Conservation (phyloP, 176 grass and related monocot genomes). For the Oryza meridionalis region DNA sequence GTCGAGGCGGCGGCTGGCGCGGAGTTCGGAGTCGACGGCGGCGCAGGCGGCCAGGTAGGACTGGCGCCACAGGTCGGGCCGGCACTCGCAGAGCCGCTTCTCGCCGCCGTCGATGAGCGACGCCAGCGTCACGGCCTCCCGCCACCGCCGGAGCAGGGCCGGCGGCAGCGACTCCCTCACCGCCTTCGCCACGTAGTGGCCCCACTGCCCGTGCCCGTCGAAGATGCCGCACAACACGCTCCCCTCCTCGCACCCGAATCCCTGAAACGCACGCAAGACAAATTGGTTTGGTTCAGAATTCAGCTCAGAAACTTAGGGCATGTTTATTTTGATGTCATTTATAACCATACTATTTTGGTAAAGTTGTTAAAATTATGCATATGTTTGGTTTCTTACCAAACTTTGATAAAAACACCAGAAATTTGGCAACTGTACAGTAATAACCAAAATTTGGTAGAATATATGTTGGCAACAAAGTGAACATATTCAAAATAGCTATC, state of each 20-base stretch:
- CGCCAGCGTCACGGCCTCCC: conserved; percentile 71
- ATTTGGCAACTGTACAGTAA: too few relatives aligned
- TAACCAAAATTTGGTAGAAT: too few relatives aligned
- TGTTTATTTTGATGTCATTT: too few relatives aligned
- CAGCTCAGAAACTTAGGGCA: too few relatives aligned
- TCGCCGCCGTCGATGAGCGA: conserved; percentile 60
- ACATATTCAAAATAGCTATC: too few relatives aligned
- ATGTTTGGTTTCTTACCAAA: too few relatives aligned
- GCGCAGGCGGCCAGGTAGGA: conserved; percentile 57
- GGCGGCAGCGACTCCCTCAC: conserved; percentile 71
- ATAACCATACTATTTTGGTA: too few relatives aligned
- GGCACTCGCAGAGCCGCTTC: conserved; percentile 52
- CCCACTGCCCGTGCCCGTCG: conserved; percentile 93
- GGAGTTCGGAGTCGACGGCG: conserved; percentile 75
- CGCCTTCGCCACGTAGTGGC: conserved; percentile 86
- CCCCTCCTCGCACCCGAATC: conserved; percentile 79
- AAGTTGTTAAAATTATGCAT: too few relatives aligned
- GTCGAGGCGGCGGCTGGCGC: conserved; percentile 57
- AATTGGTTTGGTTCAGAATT: not conserved
- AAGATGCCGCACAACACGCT: conserved; percentile 86
- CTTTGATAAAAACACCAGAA: too few relatives aligned
- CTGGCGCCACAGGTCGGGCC: conserved; percentile 74
- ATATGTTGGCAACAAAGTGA: too few relatives aligned
- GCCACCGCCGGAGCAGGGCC: conserved; percentile 76
- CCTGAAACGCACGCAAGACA: conserved; percentile 34